phyloP scores from a whole-genome alignment of 805 yeast genomes.

The Teunomyces kruisii region DNA sequence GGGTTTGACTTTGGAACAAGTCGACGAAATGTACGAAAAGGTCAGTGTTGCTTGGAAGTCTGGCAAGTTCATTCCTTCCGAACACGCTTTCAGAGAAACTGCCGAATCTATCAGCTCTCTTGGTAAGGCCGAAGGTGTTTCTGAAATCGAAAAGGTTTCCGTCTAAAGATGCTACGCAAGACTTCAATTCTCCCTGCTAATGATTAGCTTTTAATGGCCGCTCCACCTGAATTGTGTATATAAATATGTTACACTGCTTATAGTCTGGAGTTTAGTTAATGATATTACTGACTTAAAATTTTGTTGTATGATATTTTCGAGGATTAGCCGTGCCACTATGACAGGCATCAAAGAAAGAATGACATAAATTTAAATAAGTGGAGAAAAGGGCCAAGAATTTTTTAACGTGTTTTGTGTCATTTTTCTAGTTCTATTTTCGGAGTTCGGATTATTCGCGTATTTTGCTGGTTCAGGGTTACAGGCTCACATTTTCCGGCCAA shows the following conservation, averaged over 20 bases:
- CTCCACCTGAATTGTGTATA: neutral
- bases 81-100: conserved; percentile 34
- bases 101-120: conserved; percentile 12
- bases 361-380: neutral
- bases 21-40: conserved; percentile 38
- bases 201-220: neutral
- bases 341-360: neutral
- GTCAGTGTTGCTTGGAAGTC: conserved; percentile 37
- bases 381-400: neutral
- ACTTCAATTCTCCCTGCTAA: neutral
- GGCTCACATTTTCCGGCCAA: neutral
- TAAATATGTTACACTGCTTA: neutral
- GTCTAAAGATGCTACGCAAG: conserved; percentile 11
- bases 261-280: neutral
- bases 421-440: neutral
- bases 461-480: neutral
- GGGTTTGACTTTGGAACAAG: conserved; percentile 42
- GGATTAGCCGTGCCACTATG: neutral
- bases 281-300: neutral
- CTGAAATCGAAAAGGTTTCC: conserved; percentile 30
- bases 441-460: neutral
- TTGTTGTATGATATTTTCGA: neutral
- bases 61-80: conserved; percentile 28
- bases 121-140: conserved; percentile 24
- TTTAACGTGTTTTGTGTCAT: neutral